Evolutionary conservation across 768 basidiomycete genomes (phyloP), one percentile per base, ranked within the genome.

Genomic region (Dictyophora rubrovolvata): DNA sequence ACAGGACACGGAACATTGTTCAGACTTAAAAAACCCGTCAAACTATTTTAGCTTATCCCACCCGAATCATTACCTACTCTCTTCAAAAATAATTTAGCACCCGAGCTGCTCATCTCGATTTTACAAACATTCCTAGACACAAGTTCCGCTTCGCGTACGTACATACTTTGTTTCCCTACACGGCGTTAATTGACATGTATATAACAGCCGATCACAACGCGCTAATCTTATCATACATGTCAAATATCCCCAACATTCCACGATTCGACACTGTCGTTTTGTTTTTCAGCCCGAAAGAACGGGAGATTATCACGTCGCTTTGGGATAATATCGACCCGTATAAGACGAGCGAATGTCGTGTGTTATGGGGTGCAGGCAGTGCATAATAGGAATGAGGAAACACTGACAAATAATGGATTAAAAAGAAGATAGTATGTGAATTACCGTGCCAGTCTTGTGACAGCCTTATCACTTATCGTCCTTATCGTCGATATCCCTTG

Each of bases 71-170:
- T 91, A 23, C 86, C 87, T 0, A 63, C 74, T 1, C 69, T 92
- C 42, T 89, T 87, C 70, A 77, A 85, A 64, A 80, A 75, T 0
- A 87, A 87, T 0, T 74, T 92, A 34, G 89, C 91, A 48, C 79
- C 89, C 0, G 65, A 75, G 1, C 65, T 87, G 23, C 77, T 92
- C 17, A 73, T 74, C 1, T 79, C 81, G 0, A 73, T 90, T 20
- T 67, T 90, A 22, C 70, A 74, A 28, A 77, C 76, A 2, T 80
- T 89, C 62, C 22, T 36, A 18, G 57, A 28, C 17, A 51, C 34
- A 22, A 42, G 42, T 42, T 42, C 42, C n/a, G n/a, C 28, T 50
- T 49, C 53, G n/a, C 12, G 8, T 47, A 23, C 47, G 48, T 60
- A 37, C n/a, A 34, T 16, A 17, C 56, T 22, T 9, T 18, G 11